Percentiles rank a stretch among this genome's conserved stretches.
Conservation (phyloP, 306 rosid species). For the Casuarina equisetifolia region DNA sequence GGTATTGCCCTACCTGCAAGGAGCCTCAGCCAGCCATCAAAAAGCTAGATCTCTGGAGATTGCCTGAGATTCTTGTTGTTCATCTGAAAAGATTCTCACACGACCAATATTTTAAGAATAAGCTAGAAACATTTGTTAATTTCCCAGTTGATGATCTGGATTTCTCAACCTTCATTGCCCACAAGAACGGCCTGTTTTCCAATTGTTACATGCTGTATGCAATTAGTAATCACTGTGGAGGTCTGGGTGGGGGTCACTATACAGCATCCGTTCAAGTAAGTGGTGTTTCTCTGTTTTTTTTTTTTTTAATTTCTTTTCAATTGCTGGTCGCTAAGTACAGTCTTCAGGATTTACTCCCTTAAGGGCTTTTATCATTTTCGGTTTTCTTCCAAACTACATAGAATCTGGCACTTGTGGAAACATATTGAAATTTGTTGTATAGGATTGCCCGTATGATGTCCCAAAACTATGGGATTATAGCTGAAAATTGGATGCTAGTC, state of each 20-base stretch:
- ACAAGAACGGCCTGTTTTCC: slow-evolving; percentile 34
- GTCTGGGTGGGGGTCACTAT: slow-evolving; percentile 83
- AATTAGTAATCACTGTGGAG: slow-evolving; percentile 82
- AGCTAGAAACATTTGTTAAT: slow-evolving; percentile 76
- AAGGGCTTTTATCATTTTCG: background rate
- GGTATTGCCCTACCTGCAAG: slow-evolving; percentile 87
- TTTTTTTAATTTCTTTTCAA: background rate
- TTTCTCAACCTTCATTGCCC: slow-evolving; percentile 48
- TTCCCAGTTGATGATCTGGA: slow-evolving; percentile 75
- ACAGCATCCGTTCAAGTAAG: slow-evolving; percentile 84
- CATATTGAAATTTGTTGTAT: background rate
- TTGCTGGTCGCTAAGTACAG: background rate
- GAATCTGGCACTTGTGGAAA: background rate
- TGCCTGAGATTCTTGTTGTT: slow-evolving; percentile 82
- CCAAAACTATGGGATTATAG: background rate
- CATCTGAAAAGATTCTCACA: slow-evolving; percentile 86
- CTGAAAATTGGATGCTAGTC: background rate
- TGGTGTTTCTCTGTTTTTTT: slow-evolving; percentile 8
- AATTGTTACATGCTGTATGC: slow-evolving; percentile 64
- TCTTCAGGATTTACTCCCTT: too few relatives aligned
- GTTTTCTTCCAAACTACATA: background rate
- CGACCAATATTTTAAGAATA: slow-evolving; percentile 48
- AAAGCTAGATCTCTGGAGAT: slow-evolving; percentile 90
- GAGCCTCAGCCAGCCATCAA: slow-evolving; percentile 74
- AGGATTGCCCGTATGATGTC: background rate